Base-by-base conservation (phyloP, 1,139 yeast species). In the Pichia sp. region DNA sequence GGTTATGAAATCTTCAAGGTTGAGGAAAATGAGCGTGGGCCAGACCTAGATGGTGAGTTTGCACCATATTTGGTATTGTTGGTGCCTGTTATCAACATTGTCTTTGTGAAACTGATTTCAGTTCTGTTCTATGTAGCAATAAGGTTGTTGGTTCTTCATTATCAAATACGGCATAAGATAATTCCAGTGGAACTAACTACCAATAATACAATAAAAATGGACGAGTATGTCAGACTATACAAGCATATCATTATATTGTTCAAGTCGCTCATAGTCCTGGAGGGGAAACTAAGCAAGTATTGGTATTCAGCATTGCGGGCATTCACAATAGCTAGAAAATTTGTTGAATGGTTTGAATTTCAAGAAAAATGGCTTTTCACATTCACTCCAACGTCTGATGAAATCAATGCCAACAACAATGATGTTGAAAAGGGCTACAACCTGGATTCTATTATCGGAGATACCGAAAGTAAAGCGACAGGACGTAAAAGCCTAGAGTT, bases 321-420 rank as follows among this genome's bases (percentile, higher is more conserved):
- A 8, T 58, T 49, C 42, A 56, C 59, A 1, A 50, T 50, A 13
- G 55, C 49, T 45, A 54, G 46, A n/a, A 57, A 52, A 41, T 15
- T 63, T 8, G 42, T 54, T 15, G 62, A 61, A 15, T 62, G 64
- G 57, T 45, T 64, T 51, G 63, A 62, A 45, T 57, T 51, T 41
- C 60, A 59, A 2, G 62, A 65, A 1, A 51, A 42, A 7, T 63
- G 62, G 2, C 47, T 61, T 38, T 57, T 52, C 38, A 26, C 7
- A 7, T 15, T 36, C 34, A n/a, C 16, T 8, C 4, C 36, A n/a
- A 30, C 15, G n/a, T 11, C 23, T 2, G 1, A 2, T 15, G 19
- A 36, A 29, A 29, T 4, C 13, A 31, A 6, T n/a, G 16, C 6
- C 8, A 23, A 13, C 7, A 11, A 6, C 3, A 5, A 10, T 11